These are phyloP conservation scores for Leccinellum rugosiceps DNA, from an alignment of 768 basidiomycete species.

Conservation along the genomic window DNA sequence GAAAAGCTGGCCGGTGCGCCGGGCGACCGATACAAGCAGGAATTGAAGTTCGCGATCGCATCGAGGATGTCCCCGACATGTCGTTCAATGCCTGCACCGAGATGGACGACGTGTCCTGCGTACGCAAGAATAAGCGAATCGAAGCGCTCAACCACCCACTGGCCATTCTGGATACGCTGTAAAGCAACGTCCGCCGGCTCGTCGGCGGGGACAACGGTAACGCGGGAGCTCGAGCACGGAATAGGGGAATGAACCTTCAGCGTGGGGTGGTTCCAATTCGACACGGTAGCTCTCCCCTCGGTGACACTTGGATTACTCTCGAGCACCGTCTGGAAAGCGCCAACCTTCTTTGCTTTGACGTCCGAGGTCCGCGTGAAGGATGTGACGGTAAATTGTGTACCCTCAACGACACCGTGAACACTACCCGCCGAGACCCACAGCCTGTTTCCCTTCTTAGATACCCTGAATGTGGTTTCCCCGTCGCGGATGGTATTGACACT, in stretches of 20 bases:
- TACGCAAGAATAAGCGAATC: slow-evolving; percentile 10
- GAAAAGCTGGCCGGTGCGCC: slow-evolving; percentile 4
- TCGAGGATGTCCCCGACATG: slow-evolving; percentile 7
- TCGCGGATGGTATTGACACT: slow-evolving; percentile 15
- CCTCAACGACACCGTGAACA: slow-evolving; percentile 14
- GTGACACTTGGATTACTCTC: slow-evolving; percentile 7
- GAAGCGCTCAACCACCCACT: slow-evolving; percentile 17
- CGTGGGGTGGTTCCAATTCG: slow-evolving; percentile 7
- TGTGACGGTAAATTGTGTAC: slow-evolving; percentile 11
- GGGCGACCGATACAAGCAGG: slow-evolving; percentile 16
- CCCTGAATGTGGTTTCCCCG: slow-evolving; percentile 15
- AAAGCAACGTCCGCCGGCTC: slow-evolving; percentile 12
- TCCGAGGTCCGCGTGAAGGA: background rate
- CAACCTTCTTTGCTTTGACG: slow-evolving; percentile 14
- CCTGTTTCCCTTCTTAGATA: slow-evolving; percentile 1
- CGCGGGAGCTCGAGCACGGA: background rate
- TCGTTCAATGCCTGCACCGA: background rate
- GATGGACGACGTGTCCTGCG: background rate
- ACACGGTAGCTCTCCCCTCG: slow-evolving; percentile 9
- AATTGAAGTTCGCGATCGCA: slow-evolving; percentile 18
- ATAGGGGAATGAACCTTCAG: slow-evolving; percentile 8
- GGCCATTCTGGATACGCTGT: background rate
- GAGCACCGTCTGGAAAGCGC: slow-evolving; percentile 12
- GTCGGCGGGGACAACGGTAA: slow-evolving; percentile 3
- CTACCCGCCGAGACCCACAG: slow-evolving; percentile 17